Conservation (phyloP, 495 filamentous ascomycete species). For the Aspergillus nanangensis region DNA sequence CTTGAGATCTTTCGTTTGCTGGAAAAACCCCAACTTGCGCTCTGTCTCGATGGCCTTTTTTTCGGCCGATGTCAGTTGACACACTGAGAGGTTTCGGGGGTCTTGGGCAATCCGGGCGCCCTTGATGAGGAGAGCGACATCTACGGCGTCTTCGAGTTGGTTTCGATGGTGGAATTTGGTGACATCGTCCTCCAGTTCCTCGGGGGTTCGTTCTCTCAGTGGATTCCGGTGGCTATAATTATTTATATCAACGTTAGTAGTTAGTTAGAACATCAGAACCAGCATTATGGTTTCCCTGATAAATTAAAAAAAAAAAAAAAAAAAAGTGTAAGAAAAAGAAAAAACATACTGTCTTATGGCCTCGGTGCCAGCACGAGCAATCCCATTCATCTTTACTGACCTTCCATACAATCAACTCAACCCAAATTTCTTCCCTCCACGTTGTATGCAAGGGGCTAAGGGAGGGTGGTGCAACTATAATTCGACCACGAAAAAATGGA, state of each 20-base stretch:
- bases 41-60: background rate
- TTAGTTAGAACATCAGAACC: background rate
- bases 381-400: too few species aligned
- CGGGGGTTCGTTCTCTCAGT: constrained; percentile 3
- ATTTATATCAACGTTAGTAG: too few species aligned
- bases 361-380: too few species aligned
- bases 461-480: too few species aligned
- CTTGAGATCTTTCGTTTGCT: constrained; percentile 18
- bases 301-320: too few species aligned
- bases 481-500: too few species aligned
- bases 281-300: too few species aligned
- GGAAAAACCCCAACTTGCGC: constrained; percentile 6
- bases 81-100: background rate
- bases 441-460: too few species aligned
- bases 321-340: too few species aligned
- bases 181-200: constrained; percentile 12
- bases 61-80: constrained; percentile 3
- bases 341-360: too few species aligned
- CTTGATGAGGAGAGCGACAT: constrained; percentile 7
- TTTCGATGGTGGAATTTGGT: constrained; percentile 1
- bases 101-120: constrained; percentile 12
- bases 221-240: constrained; percentile 5
- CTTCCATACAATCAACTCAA: too few species aligned
- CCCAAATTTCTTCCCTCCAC: too few species aligned
- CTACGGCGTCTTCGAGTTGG: constrained; percentile 6